Evolutionary conservation across 169 alveolate genomes (phyloP), one percentile per base, ranked within the genome.

Genomic region (Cryptosporidium canis): DNA sequence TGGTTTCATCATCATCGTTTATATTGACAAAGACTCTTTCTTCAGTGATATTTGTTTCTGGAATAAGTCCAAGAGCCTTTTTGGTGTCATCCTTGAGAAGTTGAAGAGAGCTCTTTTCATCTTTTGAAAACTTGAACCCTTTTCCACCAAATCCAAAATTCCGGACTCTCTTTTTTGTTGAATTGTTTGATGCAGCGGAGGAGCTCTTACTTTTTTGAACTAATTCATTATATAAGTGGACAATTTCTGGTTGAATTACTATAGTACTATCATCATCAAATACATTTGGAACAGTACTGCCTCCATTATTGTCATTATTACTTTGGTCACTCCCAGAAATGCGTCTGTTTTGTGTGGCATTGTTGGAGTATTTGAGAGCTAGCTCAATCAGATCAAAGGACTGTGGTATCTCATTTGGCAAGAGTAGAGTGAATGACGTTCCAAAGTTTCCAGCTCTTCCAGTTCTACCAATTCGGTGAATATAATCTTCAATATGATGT

Each of bases 401-500:
- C 37, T 77, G 87, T 16, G 64, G 64, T 58, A 77, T 56, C 61
- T 98, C 99, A 37, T 96, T 96, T 0, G 96, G 95, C 8, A 94
- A 90, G 14, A 98, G 92, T 85, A 98, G 97, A 31, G 99, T 98
- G 83, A 96, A 96, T 2, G 99, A 97, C 11, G 97, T 96, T 14
- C 99, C 99, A 43, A 97, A 94, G 55, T 93, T 96, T 14, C 99
- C 99, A 4, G 99, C 99, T 45, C 99, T 85, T 1, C 99, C 99
- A 0, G 99, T 98, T 71, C 99, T 93, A 2, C 99, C 99, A 27
- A 98, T 97, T 83, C 99, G 92, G 94, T 98, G 99, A 21, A 98
- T 98, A 91, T 98, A 98, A 92, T 98, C 99, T 72, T 98, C 99
- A 91, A 97, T 93, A 83, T 98, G 99, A 90, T 98, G 98, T 1